Percentiles rank a stretch among this genome's conserved stretches.
Evolutionary conservation across 2,329 filamentous ascomycete genomes (phyloP).

Genomic region (Aureobasidium sp.): DNA sequence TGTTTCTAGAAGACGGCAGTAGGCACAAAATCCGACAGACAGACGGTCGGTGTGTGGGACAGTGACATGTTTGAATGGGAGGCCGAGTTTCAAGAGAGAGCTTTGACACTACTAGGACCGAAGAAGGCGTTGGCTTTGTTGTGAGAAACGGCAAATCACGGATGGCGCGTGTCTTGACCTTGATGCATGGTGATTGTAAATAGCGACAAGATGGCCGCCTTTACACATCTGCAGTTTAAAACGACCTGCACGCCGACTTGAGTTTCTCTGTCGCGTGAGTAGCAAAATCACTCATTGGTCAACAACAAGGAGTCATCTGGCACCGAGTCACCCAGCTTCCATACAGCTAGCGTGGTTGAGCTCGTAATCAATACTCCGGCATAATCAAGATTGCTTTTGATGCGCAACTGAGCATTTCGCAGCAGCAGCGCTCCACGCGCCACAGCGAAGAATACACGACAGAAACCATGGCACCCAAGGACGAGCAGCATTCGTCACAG

Average conservation of each 20-base stretch:
- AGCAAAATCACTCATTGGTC: not conserved
- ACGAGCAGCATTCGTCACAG: constrained; percentile 1
- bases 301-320: not conserved
- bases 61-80: not conserved
- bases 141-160: constrained; percentile 10
- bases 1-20: not conserved
- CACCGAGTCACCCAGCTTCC: not conserved
- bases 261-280: not conserved
- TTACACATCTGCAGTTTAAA: not conserved
- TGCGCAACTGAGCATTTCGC: not conserved
- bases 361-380: constrained; percentile 1
- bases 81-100: constrained; percentile 6
- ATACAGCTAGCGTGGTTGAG: constrained; percentile 9
- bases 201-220: not conserved
- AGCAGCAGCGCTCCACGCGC: constrained; percentile 8
- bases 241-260: not conserved
- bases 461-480: not conserved
- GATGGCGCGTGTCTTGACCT: constrained; percentile 9
- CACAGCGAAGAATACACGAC: not conserved
- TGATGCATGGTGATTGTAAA: not conserved
- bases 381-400: constrained; percentile 1
- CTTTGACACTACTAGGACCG: constrained; percentile 9
- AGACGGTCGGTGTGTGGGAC: not conserved
- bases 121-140: constrained; percentile 8
- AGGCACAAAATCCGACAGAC: not conserved